Base-by-base conservation (phyloP, 2,329 filamentous ascomycete genomes). In the Daldinia sp. region DNA sequence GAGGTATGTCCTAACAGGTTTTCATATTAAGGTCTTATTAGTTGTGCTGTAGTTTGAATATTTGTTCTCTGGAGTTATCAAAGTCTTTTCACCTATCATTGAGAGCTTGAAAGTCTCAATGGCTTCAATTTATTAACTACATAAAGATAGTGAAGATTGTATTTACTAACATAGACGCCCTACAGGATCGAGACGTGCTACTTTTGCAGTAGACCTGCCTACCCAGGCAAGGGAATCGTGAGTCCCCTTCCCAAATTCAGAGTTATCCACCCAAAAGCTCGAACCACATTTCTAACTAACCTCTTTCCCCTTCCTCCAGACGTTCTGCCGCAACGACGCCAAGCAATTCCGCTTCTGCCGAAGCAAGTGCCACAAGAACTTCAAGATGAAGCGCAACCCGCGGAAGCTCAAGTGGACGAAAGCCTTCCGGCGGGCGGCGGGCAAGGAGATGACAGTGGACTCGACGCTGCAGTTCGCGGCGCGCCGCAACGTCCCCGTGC, bases 321-420 rank as follows among this genome's bases (percentile, higher is more conserved):
- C 62, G 12, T 75, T 75, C 61, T 68, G 73, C 54, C 73, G 74
- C 46, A 75, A 75, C 51, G 74, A 76, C 44, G 74, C 70, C 28
- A 75, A 75, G 44, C 60, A 65, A 23, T 89, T 89, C 75, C 81
- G 87, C 63, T 90, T 90, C 81, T 90, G 87, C 78, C 81, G 85
- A 63, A 85, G 81, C 74, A 87, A 71, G 46, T 73, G 72, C 69
- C 73, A 75, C 70, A 74, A 74, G 66, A 74, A 74, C 68, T 75
- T 74, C 68, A 96, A 97, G 84, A 97, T 97, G 93, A 97, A 97
- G 92, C 91, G 96, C 74, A 98, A 98, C 84, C 94, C 95, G 39
- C 90, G 95, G 80, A 97, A 98, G 82, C 89, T 98, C 75, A 96
- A 94, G 82, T 98, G 95, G 96, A 98, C 95, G 70, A 97, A 98